Conservation (phyloP, 257 asterid genomes). For the Solanum ossicruentum region DNA sequence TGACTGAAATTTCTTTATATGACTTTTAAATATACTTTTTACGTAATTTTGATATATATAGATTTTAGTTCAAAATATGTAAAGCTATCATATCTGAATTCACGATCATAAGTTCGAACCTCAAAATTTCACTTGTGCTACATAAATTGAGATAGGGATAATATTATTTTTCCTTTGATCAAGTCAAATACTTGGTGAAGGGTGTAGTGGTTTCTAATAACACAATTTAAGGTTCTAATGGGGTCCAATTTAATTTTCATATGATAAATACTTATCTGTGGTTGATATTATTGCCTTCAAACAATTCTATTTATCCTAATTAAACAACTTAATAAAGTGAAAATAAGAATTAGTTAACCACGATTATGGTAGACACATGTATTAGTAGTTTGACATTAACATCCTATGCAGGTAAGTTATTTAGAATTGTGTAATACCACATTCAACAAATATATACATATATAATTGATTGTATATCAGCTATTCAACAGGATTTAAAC, state of each 20-base stretch:
- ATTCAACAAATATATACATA: too few species aligned
- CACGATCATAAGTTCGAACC: not conserved
- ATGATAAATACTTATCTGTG: not conserved
- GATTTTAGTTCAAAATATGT: accelerated
- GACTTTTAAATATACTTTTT: not conserved
- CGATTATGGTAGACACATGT: not conserved
- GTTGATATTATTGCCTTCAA: not conserved
- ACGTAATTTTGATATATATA: not conserved
- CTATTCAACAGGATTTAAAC: too few species aligned
- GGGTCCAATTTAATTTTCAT: not conserved
- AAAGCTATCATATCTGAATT: not conserved
- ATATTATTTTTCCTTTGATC: not conserved
- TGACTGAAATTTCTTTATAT: not conserved
- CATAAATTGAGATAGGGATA: not conserved
- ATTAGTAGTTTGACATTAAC: not conserved
- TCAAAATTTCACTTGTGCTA: not conserved
- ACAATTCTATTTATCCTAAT: not conserved
- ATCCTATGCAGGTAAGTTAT: too few species aligned
- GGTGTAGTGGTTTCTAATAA: not conserved
- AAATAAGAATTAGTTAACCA: not conserved
- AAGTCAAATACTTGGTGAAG: not conserved
- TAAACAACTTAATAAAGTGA: not conserved
- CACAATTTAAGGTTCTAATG: not conserved
- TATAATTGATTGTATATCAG: too few species aligned
- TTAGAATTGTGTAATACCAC: not conserved